Evolutionary conservation across 2,329 filamentous ascomycete species (phyloP).

Genomic region (Colletotrichum sp.): DNA sequence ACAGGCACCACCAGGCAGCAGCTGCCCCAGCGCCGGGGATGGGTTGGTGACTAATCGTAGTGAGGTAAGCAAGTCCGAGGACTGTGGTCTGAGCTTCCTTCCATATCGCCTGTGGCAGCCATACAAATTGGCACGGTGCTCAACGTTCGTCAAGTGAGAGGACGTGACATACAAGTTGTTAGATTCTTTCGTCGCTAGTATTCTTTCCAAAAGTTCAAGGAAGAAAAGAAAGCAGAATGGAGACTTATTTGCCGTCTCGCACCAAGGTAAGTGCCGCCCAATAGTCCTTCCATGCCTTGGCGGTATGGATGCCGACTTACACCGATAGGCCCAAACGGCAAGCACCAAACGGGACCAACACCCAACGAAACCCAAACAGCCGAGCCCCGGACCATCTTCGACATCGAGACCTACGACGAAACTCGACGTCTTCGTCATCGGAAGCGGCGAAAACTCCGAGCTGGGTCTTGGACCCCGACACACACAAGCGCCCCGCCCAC

Average conservation of each 20-base stretch:
- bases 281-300: background rate
- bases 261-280: background rate
- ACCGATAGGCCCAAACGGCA: background rate
- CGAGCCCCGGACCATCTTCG: background rate
- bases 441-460: conserved; percentile 16
- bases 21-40: background rate
- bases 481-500: background rate
- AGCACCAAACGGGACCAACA: background rate
- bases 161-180: background rate
- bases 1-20: conserved; percentile 6
- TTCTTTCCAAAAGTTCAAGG: background rate
- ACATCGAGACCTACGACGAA: background rate
- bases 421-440: conserved; percentile 16
- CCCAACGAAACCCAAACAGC: background rate
- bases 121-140: background rate
- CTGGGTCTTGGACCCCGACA: conserved; percentile 3
- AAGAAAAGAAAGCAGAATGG: background rate
- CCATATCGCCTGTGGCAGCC: background rate
- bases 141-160: background rate
- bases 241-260: background rate
- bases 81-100: background rate
- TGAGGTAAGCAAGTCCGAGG: background rate
- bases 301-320: background rate
- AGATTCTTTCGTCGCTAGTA: background rate
- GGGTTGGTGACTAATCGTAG: background rate